Evolutionary conservation across 306 rosid species (phyloP).

Genomic region (Trifolium fragiferum): DNA sequence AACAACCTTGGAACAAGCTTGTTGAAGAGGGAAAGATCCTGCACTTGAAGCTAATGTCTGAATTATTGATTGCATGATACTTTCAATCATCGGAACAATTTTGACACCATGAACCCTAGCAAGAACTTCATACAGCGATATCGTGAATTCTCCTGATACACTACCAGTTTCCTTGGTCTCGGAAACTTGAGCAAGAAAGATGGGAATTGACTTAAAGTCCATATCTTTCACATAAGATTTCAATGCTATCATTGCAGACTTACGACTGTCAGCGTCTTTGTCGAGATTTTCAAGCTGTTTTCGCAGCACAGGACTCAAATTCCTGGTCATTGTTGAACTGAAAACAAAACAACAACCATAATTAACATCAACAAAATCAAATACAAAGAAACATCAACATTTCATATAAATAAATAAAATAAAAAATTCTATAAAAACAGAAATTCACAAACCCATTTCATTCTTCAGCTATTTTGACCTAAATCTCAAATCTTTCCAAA

Average conservation of each 20-base stretch:
- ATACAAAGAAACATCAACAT: neutral
- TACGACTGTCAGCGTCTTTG: slow-evolving; percentile 81
- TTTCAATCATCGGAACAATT: slow-evolving; percentile 75
- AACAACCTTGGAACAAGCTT: slow-evolving; percentile 89
- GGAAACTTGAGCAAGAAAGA: slow-evolving; percentile 92
- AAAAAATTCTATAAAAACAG: neutral
- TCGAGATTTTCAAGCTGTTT: slow-evolving; percentile 76
- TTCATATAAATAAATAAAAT: neutral
- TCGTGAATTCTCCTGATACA: slow-evolving; percentile 74
- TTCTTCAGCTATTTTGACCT: neutral
- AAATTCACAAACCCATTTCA: neutral
- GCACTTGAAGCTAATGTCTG: slow-evolving; percentile 86
- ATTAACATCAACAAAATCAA: slow-evolving; percentile 9
- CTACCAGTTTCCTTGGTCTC: slow-evolving; percentile 78
- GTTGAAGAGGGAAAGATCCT: slow-evolving; percentile 85
- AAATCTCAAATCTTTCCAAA: slow-evolving; percentile 11
- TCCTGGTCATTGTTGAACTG: slow-evolving; percentile 62
- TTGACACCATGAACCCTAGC: slow-evolving; percentile 86
- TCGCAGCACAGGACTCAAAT: slow-evolving; percentile 57
- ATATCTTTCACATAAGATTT: slow-evolving; percentile 78
- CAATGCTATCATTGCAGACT: slow-evolving; percentile 81
- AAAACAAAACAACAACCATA: slow-evolving; percentile 23
- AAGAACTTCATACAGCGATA: slow-evolving; percentile 84
- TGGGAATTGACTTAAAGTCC: slow-evolving; percentile 75
- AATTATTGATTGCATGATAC: slow-evolving; percentile 74